Evolutionary conservation across 257 asterid genomes (phyloP).

Genomic region (Solanum chiquidenum): DNA sequence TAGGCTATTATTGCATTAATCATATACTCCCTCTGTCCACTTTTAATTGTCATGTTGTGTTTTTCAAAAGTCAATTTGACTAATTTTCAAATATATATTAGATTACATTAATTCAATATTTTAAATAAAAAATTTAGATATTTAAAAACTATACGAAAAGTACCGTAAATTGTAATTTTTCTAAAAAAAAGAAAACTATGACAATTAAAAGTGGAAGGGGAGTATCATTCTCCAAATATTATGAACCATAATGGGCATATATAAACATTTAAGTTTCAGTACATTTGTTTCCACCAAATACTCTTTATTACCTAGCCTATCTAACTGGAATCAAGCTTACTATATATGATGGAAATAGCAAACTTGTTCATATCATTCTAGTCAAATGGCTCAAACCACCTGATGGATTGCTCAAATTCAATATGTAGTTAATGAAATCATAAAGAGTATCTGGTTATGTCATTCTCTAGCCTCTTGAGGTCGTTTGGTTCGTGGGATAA

Average conservation of each 20-base stretch:
- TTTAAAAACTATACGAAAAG: too few species aligned
- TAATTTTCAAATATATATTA: too few species aligned
- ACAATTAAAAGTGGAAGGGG: too few species aligned
- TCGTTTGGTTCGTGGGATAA: neutral
- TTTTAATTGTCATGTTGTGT: too few species aligned
- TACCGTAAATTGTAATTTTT: too few species aligned
- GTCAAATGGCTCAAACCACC: neutral
- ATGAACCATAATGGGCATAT: neutral
- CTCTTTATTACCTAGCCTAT: neutral
- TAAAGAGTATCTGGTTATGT: neutral
- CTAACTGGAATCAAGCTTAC: neutral
- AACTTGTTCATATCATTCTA: neutral
- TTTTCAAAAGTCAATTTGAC: too few species aligned
- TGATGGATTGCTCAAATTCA: neutral
- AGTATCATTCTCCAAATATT: neutral
- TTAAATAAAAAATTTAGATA: too few species aligned
- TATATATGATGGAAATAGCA: neutral
- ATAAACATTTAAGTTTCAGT: neutral
- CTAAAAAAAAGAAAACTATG: too few species aligned
- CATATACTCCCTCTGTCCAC: too few species aligned
- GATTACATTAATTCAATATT: too few species aligned
- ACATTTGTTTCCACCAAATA: neutral
- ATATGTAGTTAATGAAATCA: neutral
- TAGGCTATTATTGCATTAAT: neutral
- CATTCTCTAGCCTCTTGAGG: neutral